A percentile compares a stretch with the other conserved stretches of the same genome.
Conservation (phyloP, 2,329 filamentous ascomycete species). For the Alternaria triticimaculans region DNA sequence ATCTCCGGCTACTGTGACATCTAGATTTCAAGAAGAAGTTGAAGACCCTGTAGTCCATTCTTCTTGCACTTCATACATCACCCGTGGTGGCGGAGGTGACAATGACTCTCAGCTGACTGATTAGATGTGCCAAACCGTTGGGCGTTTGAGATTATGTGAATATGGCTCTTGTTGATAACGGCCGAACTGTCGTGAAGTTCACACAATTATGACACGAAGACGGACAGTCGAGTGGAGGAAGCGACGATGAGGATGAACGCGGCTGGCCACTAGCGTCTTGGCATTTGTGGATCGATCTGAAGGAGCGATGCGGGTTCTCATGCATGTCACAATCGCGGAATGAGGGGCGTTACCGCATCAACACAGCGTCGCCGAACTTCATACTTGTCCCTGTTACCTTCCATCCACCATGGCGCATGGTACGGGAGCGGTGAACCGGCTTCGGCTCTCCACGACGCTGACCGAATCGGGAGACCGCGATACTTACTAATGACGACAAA, state of each 20-base stretch:
- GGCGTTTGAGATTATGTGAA: not conserved
- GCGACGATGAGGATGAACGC: not conserved
- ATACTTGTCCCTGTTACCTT: not conserved
- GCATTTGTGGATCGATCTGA: not conserved
- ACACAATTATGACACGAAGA: not conserved
- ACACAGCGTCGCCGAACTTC: not conserved
- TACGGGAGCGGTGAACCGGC: not conserved
- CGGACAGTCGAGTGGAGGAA: not conserved
- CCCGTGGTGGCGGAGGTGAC: not conserved
- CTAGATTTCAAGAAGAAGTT: not conserved
- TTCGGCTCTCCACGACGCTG: conserved; percentile 17
- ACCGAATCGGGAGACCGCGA: not conserved
- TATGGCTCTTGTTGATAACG: not conserved
- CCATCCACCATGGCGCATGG: not conserved
- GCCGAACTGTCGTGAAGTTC: not conserved
- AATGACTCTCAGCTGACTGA: not conserved
- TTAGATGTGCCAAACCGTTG: not conserved
- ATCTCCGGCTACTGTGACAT: not conserved
- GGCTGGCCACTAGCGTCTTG: not conserved
- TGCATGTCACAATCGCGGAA: not conserved
- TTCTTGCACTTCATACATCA: not conserved
- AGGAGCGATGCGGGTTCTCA: not conserved
- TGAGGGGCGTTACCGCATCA: not conserved
- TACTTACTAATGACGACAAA: not conserved
- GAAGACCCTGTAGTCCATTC: not conserved